Evolutionary conservation across 768 basidiomycete species (phyloP).

Genomic region (Suillus fuscotomentosus): DNA sequence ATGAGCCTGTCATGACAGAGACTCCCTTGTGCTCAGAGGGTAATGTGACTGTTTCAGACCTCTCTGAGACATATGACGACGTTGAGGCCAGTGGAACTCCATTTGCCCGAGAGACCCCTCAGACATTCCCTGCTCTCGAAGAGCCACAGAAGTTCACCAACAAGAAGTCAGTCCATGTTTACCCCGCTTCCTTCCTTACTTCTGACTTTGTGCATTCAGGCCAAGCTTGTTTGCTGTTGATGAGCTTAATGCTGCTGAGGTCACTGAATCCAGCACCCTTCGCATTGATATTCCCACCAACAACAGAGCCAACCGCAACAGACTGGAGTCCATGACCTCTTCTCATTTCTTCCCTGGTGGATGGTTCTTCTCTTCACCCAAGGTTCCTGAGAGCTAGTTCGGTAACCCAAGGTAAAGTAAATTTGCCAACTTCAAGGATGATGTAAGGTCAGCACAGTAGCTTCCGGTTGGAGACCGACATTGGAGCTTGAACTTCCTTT

Average conservation of each 20-base stretch:
- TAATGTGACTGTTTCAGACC: not conserved
- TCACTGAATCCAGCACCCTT: slow-evolving; percentile 2
- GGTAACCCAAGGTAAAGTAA: too few species aligned
- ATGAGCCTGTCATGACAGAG: slow-evolving; percentile 1
- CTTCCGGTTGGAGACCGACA: too few species aligned
- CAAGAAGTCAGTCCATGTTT: slow-evolving; percentile 10
- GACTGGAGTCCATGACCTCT: slow-evolving; percentile 55
- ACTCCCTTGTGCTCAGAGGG: not conserved
- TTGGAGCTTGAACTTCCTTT: too few species aligned
- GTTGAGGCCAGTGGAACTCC: not conserved
- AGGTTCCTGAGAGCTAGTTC: too few species aligned
- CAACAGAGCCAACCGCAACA: slow-evolving; percentile 24
- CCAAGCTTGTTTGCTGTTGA: slow-evolving; percentile 9
- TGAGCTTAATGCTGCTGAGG: slow-evolving; percentile 6
- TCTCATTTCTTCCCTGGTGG: slow-evolving; percentile 58
- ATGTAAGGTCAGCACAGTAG: too few species aligned
- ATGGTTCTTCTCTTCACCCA: slow-evolving; percentile 41
- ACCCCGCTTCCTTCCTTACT: not conserved
- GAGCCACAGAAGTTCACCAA: slow-evolving; percentile 7
- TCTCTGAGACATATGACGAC: not conserved
- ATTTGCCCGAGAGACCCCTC: not conserved
- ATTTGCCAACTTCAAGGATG: too few species aligned
- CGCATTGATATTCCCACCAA: slow-evolving; percentile 17
- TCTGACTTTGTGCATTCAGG: slow-evolving; percentile 7
- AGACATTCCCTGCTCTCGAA: slow-evolving; percentile 17